phyloP scores from a whole-genome alignment of 805 yeast species.

The Spencermartinsiella europaea region DNA sequence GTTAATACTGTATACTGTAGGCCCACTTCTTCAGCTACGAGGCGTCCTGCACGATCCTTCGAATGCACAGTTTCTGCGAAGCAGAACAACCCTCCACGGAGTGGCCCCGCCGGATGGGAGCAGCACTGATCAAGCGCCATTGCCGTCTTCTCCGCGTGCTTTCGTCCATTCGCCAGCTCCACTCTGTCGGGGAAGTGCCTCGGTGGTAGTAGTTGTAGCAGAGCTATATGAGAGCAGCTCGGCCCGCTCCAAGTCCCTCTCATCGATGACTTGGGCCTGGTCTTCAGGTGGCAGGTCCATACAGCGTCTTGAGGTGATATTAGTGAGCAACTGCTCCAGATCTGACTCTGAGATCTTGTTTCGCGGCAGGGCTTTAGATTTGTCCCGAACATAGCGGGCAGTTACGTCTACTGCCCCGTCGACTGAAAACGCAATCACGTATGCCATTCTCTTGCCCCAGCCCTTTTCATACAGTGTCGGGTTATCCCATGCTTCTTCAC shows the following conservation, averaged over 20 bases:
- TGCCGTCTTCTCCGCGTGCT: conserved; percentile 74
- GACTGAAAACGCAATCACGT: conserved; percentile 61
- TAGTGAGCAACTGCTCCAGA: conserved; percentile 34
- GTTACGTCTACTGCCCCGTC: conserved; percentile 67
- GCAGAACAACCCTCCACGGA: not conserved
- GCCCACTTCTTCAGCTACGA: too few relatives aligned
- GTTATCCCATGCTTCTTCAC: conserved; percentile 81
- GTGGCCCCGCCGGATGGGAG: not conserved
- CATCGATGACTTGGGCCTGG: conserved; percentile 34
- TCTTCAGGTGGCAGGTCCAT: conserved; percentile 31
- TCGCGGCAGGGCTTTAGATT: conserved; percentile 44
- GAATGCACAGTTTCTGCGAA: too few relatives aligned
- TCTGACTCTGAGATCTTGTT: conserved; percentile 39
- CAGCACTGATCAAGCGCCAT: not conserved
- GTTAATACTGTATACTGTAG: too few relatives aligned
- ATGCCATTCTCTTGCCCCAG: conserved; percentile 94
- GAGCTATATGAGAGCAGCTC: conserved; percentile 24
- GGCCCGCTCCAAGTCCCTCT: conserved; percentile 30
- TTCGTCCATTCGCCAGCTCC: conserved; percentile 74
- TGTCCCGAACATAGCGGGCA: conserved; percentile 51
- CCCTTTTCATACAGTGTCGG: conserved; percentile 73
- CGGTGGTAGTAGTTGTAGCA: conserved; percentile 1
- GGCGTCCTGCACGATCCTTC: too few relatives aligned
- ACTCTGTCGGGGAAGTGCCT: conserved; percentile 54
- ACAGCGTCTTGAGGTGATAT: conserved; percentile 37